Base-by-base conservation (phyloP, 2,329 filamentous ascomycete genomes). In the Stagonosporopsis chrysanthemi region DNA sequence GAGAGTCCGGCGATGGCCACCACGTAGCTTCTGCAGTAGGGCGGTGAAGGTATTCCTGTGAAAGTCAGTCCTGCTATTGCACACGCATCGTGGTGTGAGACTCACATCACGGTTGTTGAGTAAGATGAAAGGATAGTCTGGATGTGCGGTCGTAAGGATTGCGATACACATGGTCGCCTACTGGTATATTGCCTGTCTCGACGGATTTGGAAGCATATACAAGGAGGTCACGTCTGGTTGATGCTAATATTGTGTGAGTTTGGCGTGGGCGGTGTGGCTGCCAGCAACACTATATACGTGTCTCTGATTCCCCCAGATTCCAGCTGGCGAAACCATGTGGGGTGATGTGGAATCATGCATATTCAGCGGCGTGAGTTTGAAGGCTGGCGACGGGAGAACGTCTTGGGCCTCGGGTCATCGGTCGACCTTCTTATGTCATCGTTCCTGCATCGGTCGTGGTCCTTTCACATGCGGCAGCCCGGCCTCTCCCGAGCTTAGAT, bases 41-140 rank as follows among this genome's bases (percentile, higher is more conserved):
- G 31, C 86, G 83, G 60, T 80, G 80, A 48, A 88, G 79, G 63
- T 84, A 88, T 77, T 89, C 86, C 84, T 86, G 9, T 2, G 24
- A 9, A 6, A 45, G 22, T 71, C 31, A 54, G 44, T 50, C 63
- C 54, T 56, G 29, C 15, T 5, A 19, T 44, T 7, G 8, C n/a
- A 36, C 9, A 19, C 19, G 19, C 19, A 19, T 19, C 19, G 17
- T 9, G 11, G 24, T n/a, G 42, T 15, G 19, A 29, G 7, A 51
- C 63, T 49, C 71, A 79, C 78, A 73, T 83, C 81, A 63, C 81
- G 73, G 64, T 83, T 83, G 69, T 78, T 81, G 53, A 82, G 71
- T n/a, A 83, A 68, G 60, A 83, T 79, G 61, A 82, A 77, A 8
- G 80, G 79, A 57, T 82, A 83, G 38, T 78, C 64, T 14, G 80